These are phyloP conservation scores for Xylariaceae sp. DNA, from an alignment of 2,329 filamentous ascomycete genomes.

Conservation along the genomic window DNA sequence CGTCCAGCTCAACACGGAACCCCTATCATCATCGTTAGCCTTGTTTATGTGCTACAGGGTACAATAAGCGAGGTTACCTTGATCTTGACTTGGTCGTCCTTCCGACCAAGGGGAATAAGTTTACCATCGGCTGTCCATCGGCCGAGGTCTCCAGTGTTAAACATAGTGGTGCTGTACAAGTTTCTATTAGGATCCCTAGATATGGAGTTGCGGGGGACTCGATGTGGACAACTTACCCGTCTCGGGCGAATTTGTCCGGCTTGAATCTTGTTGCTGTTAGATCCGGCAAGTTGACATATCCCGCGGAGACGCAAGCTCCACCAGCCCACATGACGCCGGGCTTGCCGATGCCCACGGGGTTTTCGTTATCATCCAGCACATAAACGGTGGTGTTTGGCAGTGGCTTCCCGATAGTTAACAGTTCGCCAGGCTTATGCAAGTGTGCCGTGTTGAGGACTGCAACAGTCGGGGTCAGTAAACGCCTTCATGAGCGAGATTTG, in stretches of 20 bases:
- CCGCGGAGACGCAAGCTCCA: slow-evolving; percentile 60
- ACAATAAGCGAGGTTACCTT: slow-evolving; percentile 47
- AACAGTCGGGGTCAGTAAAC: too few relatives aligned
- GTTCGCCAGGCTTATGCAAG: slow-evolving; percentile 52
- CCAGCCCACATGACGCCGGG: slow-evolving; percentile 64
- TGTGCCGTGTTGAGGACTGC: slow-evolving; percentile 66
- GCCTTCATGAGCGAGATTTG: too few relatives aligned
- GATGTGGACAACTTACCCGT: slow-evolving; percentile 51
- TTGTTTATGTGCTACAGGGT: slow-evolving; percentile 1
- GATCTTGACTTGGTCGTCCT: slow-evolving; percentile 69
- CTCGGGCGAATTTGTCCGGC: slow-evolving; percentile 56
- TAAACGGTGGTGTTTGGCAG: slow-evolving; percentile 65
- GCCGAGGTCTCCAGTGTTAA: slow-evolving; percentile 66
- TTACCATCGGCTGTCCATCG: slow-evolving; percentile 60
- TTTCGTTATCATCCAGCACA: slow-evolving; percentile 55
- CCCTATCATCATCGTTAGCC: slow-evolving; percentile 45
- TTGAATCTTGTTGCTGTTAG: slow-evolving; percentile 58
- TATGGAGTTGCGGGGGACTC: background rate
- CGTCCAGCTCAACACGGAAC: slow-evolving; percentile 67
- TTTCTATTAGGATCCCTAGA: slow-evolving; percentile 3
- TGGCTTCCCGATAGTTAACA: slow-evolving; percentile 60
- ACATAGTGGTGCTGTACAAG: slow-evolving; percentile 54
- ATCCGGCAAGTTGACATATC: slow-evolving; percentile 61
- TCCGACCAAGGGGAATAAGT: slow-evolving; percentile 61
- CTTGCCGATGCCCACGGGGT: slow-evolving; percentile 54